Conservation (phyloP, 2,329 filamentous ascomycete genomes). For the Fusarium protoensiforme region DNA sequence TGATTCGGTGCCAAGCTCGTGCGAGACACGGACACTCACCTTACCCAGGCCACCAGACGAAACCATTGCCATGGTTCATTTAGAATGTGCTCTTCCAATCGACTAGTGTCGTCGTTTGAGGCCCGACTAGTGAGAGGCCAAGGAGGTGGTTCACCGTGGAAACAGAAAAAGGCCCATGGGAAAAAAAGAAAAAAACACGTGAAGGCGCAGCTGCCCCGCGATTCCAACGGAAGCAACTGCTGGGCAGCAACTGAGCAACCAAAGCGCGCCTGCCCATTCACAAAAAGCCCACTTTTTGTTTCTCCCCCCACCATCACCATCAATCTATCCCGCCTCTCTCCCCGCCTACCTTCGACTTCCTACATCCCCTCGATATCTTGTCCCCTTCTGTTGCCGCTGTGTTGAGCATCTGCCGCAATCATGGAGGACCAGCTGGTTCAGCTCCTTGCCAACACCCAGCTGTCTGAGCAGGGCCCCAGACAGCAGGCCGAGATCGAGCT, state of each 20-base stretch:
- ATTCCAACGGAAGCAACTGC: constrained; percentile 5
- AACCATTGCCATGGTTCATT: neutral
- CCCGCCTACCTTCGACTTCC: constrained; percentile 29
- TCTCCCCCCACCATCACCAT: constrained; percentile 32
- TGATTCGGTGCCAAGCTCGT: neutral
- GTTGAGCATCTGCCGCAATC: constrained; percentile 34
- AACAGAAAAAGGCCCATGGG: constrained; percentile 5
- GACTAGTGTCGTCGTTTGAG: neutral
- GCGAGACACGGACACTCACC: neutral
- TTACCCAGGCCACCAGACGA: neutral
- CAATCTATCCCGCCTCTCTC: constrained; percentile 39
- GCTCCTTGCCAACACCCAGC: constrained; percentile 88
- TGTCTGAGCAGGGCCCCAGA: constrained; percentile 77
- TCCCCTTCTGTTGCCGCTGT: constrained; percentile 19
- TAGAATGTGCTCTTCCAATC: neutral
- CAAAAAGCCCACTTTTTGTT: constrained; percentile 35
- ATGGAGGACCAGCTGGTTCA: constrained; percentile 96
- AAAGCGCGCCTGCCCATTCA: constrained; percentile 17
- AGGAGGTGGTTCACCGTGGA: constrained; percentile 2
- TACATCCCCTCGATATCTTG: constrained; percentile 13
- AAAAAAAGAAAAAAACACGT: constrained; percentile 17
- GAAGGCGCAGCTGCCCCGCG: constrained; percentile 31
- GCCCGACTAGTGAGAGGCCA: constrained; percentile 1
- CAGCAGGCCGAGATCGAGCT: constrained; percentile 89
- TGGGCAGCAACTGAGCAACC: constrained; percentile 4